phyloP scores from a whole-genome alignment of 257 asterid species.

The Solanum clarkiae region DNA sequence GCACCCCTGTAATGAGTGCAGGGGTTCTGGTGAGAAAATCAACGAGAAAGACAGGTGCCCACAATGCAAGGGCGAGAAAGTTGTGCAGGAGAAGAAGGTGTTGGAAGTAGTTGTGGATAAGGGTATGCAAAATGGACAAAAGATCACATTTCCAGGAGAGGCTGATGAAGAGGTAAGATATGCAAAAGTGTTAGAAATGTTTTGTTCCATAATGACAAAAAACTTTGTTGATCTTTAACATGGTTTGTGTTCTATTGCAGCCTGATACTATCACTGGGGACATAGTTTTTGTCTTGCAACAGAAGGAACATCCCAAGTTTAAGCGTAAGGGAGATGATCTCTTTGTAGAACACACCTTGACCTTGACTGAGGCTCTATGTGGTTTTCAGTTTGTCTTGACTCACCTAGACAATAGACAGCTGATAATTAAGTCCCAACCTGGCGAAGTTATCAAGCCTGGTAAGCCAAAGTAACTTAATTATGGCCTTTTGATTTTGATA shows the following conservation, averaged over 20 bases:
- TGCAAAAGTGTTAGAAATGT: background rate
- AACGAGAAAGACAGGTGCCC: slow-evolving; percentile 9
- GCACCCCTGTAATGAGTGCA: slow-evolving; percentile 10
- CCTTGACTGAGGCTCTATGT: slow-evolving; percentile 13
- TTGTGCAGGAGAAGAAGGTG: slow-evolving; percentile 12
- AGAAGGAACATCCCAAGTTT: slow-evolving; percentile 13
- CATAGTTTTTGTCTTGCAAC: slow-evolving; percentile 10
- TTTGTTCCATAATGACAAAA: background rate
- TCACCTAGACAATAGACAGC: slow-evolving; percentile 12
- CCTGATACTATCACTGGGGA: slow-evolving; percentile 12
- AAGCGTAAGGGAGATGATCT: slow-evolving; percentile 19
- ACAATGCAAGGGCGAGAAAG: slow-evolving; percentile 16
- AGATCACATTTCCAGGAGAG: slow-evolving; percentile 13
- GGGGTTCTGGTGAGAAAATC: slow-evolving; percentile 10
- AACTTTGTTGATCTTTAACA: background rate
- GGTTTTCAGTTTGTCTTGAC: slow-evolving; percentile 14
- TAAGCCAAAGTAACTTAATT: background rate
- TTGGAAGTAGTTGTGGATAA: slow-evolving; percentile 12
- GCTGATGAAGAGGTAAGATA: slow-evolving; percentile 10
- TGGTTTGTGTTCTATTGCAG: background rate
- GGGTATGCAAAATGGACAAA: slow-evolving; percentile 16
- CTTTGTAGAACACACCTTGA: slow-evolving; percentile 13
- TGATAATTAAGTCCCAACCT: slow-evolving; percentile 13
- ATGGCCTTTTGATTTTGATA: background rate
- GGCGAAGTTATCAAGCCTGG: slow-evolving; percentile 16